Percentiles rank a stretch among this genome's conserved stretches.
These are phyloP conservation scores for Diaporthe sp. DNA, from an alignment of 2,329 filamentous ascomycete species.

Conservation along the genomic window DNA sequence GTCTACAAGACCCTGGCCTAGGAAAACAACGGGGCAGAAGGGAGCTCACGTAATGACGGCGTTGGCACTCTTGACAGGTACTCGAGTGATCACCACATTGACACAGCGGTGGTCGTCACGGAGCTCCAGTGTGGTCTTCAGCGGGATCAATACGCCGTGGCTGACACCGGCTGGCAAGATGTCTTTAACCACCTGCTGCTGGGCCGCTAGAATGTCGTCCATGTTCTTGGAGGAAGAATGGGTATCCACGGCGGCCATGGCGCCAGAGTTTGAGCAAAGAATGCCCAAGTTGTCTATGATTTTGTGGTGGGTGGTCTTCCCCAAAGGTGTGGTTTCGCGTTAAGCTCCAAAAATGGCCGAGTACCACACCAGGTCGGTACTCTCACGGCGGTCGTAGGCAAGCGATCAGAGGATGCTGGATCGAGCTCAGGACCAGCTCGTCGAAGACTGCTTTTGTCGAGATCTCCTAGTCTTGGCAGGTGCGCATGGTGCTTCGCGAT, in stretches of 20 bases:
- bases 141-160: constrained; percentile 67
- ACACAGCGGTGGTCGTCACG: constrained; percentile 70
- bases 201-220: constrained; percentile 44
- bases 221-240: constrained; percentile 39
- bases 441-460: constrained; percentile 38
- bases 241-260: constrained; percentile 36
- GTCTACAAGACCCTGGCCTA: constrained; percentile 44
- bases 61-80: constrained; percentile 79
- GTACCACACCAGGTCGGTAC: constrained; percentile 15
- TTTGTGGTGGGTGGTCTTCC: neutral
- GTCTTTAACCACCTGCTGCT: constrained; percentile 49
- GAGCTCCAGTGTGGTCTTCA: constrained; percentile 75
- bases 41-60: constrained; percentile 76
- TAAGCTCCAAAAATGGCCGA: constrained; percentile 1
- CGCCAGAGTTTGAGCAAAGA: neutral
- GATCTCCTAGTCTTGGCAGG: constrained; percentile 40
- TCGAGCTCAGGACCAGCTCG: constrained; percentile 36
- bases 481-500: constrained; percentile 39
- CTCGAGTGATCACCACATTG: constrained; percentile 77
- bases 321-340: neutral
- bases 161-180: constrained; percentile 52
- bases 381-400: constrained; percentile 36
- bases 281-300: neutral
- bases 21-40: constrained; percentile 23
- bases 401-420: constrained; percentile 12